These are phyloP conservation scores for Uncinocarpus reesii DNA, from an alignment of 2,329 filamentous ascomycete species.

Conservation along the genomic window DNA sequence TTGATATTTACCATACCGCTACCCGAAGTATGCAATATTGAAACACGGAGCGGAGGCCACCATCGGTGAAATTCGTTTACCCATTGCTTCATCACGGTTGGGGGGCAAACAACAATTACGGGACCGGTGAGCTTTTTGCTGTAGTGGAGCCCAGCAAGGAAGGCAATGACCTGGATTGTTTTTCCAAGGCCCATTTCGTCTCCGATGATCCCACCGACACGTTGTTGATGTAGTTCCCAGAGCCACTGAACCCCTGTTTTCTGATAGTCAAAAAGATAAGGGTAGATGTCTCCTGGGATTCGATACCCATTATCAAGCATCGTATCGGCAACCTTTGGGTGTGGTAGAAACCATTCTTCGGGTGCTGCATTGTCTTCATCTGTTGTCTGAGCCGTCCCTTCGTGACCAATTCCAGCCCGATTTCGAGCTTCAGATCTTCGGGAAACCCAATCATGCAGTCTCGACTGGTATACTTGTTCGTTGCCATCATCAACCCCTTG, in stretches of 20 bases:
- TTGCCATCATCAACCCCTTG: constrained; percentile 76
- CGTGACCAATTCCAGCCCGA: constrained; percentile 32
- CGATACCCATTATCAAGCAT: constrained; percentile 63
- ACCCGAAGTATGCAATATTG: constrained; percentile 87
- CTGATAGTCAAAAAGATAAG: constrained; percentile 89
- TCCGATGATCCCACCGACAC: constrained; percentile 86
- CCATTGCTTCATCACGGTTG: constrained; percentile 94
- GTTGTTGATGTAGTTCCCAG: constrained; percentile 78
- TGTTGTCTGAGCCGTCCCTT: constrained; percentile 29
- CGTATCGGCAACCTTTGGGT: constrained; percentile 70
- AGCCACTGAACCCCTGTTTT: constrained; percentile 96
- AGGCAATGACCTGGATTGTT: constrained; percentile 71
- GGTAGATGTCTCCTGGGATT: constrained; percentile 85
- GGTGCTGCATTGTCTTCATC: constrained; percentile 20
- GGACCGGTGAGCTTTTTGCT: constrained; percentile 76
- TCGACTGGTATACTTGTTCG: constrained; percentile 64
- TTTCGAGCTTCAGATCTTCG: constrained; percentile 51
- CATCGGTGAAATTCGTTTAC: constrained; percentile 96
- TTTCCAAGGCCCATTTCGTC: constrained; percentile 99
- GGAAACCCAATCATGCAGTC: constrained; percentile 65
- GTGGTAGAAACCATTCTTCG: constrained; percentile 73
- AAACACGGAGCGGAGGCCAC: constrained; percentile 98
- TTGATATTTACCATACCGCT: constrained; percentile 85
- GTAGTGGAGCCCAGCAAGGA: constrained; percentile 83
- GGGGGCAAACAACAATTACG: constrained; percentile 83